Base-by-base conservation (phyloP, 306 rosid species). In the Canavalia gladiata region DNA sequence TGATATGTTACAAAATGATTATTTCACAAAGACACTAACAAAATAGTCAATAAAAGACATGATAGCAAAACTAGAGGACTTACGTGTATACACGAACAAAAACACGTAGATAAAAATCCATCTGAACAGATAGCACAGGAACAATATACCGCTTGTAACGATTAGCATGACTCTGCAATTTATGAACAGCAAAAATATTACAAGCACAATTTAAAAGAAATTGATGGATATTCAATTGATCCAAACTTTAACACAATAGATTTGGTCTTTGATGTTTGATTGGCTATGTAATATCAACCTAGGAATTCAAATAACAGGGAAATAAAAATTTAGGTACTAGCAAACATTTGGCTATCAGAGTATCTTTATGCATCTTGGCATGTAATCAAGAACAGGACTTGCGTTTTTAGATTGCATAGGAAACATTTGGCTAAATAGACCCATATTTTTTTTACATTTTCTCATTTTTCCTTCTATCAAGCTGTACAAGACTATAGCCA, bases 111-210 rank as follows among this genome's bases (percentile, higher is more conserved):
- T 96, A 96, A 47, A 92, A 96, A 80, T 94, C 93, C 90, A 93
- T 96, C 87, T 94, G 97, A 39, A 96, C 96, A 11, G 99, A 92
- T 25, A 96, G 89, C 82, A 93, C 97, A 34, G 98, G 99, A 90
- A 96, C 95, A 59, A 96, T 92, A 85, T 96, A 94, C 64, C 99
- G 87, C 80, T 96, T 96, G 88, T 96, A 96, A n/a, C 98, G 91
- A 78, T 96, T 96, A 29, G 99, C 99, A 78, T 96, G 99, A 68
- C 98, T 92, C 99, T 96, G 90, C 92, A 90, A 72, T 64, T n/a
- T 68, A 87, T 35, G 69, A 49, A 80, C 68, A 84, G 57, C 45
- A 79, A 77, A 81, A 71, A 68, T 54, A 45, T 59, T 52, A 49
- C 34, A 33, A 54, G 42, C 13, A 45, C 25, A 51, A 7, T 39